These are phyloP conservation scores for Coniella lustricola DNA, from an alignment of 2,329 filamentous ascomycete genomes.

Conservation along the genomic window DNA sequence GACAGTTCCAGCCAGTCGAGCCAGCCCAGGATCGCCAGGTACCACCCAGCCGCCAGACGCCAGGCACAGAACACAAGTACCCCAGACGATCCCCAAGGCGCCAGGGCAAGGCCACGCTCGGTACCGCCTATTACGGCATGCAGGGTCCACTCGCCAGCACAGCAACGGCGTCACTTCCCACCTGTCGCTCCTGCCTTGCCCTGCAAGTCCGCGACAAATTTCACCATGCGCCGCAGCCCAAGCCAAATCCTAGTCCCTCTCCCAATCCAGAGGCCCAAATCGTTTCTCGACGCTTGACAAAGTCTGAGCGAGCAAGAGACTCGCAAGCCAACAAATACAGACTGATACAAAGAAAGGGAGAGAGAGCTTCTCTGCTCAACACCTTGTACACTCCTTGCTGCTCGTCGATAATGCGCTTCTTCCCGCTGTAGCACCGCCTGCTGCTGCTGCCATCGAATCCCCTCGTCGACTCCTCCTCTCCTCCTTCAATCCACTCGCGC, in stretches of 20 bases:
- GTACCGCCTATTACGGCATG: no score
- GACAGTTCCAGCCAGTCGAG: no score
- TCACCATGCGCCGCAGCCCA: no score
- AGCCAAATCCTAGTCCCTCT: no score
- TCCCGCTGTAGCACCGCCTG: constrained; percentile 14
- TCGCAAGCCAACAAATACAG: background rate
- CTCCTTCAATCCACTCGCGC: constrained; percentile 6
- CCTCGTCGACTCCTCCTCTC: no score
- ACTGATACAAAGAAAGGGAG: background rate
- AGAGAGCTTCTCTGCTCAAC: background rate
- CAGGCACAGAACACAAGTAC: background rate
- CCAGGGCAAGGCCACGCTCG: background rate
- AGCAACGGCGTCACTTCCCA: background rate
- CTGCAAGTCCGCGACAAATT: no score
- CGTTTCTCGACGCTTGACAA: no score
- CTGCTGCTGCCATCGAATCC: constrained; percentile 2
- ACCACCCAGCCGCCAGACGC: no score
- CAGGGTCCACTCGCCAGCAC: background rate
- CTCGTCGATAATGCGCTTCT: constrained; percentile 8
- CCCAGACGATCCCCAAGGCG: background rate
- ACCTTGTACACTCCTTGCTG: background rate
- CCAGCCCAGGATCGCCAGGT: no score
- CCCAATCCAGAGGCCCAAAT: no score
- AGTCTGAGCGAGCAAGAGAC: no score
- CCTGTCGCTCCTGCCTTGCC: background rate